Percentiles rank a stretch among this genome's conserved stretches.
These are phyloP conservation scores for Aphanomyces astaci DNA, from an alignment of 352 stramenopile species.

Conservation along the genomic window DNA sequence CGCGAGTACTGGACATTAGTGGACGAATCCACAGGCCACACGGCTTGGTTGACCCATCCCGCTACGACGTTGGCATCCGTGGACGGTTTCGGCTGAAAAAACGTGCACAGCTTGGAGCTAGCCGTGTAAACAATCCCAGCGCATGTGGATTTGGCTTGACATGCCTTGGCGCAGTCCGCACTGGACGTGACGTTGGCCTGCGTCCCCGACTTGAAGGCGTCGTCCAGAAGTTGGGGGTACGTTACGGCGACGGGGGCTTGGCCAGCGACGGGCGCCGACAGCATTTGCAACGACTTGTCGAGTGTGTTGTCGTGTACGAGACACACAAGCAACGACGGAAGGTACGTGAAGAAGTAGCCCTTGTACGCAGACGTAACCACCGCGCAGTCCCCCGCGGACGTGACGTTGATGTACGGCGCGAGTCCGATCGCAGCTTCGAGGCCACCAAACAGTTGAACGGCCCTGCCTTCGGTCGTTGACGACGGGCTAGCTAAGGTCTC, in stretches of 20 bases:
- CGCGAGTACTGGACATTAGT: neutral
- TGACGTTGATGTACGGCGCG: neutral
- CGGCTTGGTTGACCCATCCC: constrained; percentile 6
- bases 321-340: neutral
- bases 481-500: no score
- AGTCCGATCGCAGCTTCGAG: neutral
- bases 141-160: neutral
- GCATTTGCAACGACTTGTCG: neutral
- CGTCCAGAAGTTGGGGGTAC: neutral
- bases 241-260: no score
- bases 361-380: neutral
- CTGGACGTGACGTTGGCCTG: neutral
- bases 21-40: neutral
- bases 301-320: neutral
- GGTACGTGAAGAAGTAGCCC: constrained; percentile 18
- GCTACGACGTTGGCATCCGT: neutral
- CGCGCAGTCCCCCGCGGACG: constrained; percentile 12
- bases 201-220: neutral
- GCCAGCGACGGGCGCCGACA: neutral
- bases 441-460: no score
- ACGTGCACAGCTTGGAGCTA: neutral
- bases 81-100: neutral
- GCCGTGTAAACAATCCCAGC: neutral
- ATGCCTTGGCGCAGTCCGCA: neutral
- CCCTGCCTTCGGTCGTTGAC: no score